Base-by-base conservation (phyloP, 306 rosid species). In the Quillaja saponaria region DNA sequence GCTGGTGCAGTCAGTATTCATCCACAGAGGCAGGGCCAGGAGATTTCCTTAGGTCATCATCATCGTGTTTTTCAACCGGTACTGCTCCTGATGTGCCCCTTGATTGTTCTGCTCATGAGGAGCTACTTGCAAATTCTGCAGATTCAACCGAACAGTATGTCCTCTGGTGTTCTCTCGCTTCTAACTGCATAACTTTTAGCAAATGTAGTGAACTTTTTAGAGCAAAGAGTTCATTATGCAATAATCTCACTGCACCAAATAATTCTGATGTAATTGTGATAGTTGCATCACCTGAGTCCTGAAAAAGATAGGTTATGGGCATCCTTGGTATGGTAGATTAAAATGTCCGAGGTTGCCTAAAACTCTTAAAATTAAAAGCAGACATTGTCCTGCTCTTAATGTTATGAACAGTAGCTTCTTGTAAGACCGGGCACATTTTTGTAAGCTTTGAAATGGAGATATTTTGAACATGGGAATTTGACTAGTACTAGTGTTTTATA, bases 61-160 rank as follows among this genome's bases (percentile, higher is more conserved):
- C 90, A 15, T 41, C 87, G 12, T 73, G 71, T 56, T 66, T 66
- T 58, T 77, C 91, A 69, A 76, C 78, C 41, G 87, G 95, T 25
- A 82, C 90, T 50, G 96, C 89, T 63, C 82, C 80, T 10, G 90
- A 87, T 34, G 79, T 82, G 63, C 87, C 90, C 10, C 77, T 85
- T 37, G 97, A 94, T 71, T 80, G 81, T 60, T 76, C 95, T 56
- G 75, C 79, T 46, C 71, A 72, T 1, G 96, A 81, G 78, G 97
- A 83, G 59, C 90, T 78, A 65, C 80, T 28, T 54, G 63, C 76
- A 6, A 68, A 71, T 57, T 79, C 86, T 50, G 58, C 84, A 13
- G 91, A 87, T 71, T 86, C 94, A 79, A 58, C 86, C 39, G 80
- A 85, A 62, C 75, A 51, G 97, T 94, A 80, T 76, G 94, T 85